Evolutionary conservation across 192 early-diverging fungal genomes (phyloP), one percentile per base, ranked within the genome.

Genomic region (Coemansia sp.): DNA sequence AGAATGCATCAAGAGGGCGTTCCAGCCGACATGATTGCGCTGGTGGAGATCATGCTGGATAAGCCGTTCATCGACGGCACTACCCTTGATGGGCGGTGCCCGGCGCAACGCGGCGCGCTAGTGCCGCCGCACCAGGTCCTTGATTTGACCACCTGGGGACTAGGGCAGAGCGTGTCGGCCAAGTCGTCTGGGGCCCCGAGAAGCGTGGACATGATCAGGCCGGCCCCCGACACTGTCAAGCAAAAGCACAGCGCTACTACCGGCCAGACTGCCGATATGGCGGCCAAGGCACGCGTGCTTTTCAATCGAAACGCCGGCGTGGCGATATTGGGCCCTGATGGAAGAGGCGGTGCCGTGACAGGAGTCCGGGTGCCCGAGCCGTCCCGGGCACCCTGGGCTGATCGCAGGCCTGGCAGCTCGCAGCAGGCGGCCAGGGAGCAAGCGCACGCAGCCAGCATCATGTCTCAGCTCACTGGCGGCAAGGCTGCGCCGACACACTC

Each of bases 21-120:
- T 0, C 55, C 67, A 0, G 63, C 67, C n/a, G 65, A 64, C 36
- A 79, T 84, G 26, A 87, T 87, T 22, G 67, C 82, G 15, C 71
- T 80, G 39, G 63, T 97, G 4, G 95, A 98, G 57, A 81, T 99
- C 13, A 64, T 99, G 0, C 90, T 97, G 58, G 96, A 99, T 70
- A 59, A 69, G 50, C 56, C 82, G 5, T 90, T 96, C 56, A 83
- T 94, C 71, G 85, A 83, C 48, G 92, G 89, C 3, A 81, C 75
- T 15, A 85, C 77, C 29, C 72, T 98, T n/a, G 85, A 85, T 34
- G 88, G 86, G 33, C 64, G 86, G 56, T 96, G 91, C 61, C 83
- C 86, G 5, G 77, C 80, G 17, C 72, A 80, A 46, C 88, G 90
- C 38, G 92, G 94, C 13, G 81, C 85, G 60, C 65, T 84, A 1